These are phyloP conservation scores for Chaetomiaceae sp. DNA, from an alignment of 2,329 filamentous ascomycete genomes.

Conservation along the genomic window DNA sequence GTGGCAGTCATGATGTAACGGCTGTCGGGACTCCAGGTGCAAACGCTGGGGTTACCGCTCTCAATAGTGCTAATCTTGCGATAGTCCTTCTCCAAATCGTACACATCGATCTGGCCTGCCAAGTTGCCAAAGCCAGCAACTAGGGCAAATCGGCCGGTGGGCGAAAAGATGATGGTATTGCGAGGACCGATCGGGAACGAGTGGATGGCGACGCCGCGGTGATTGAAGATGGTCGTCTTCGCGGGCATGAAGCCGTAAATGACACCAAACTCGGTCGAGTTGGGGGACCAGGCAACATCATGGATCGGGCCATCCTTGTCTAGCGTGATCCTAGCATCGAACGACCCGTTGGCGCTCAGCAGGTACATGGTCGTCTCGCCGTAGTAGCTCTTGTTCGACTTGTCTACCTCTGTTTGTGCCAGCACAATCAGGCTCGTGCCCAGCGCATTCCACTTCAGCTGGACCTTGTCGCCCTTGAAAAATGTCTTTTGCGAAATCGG, in stretches of 20 bases:
- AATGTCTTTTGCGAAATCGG: constrained; percentile 97
- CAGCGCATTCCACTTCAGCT: constrained; percentile 94
- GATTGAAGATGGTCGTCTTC: constrained; percentile 97
- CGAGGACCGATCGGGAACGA: constrained; percentile 82
- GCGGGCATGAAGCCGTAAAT: constrained; percentile 99
- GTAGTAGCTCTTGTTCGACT: constrained; percentile 98
- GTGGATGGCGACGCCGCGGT: constrained; percentile 75
- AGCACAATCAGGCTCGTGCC: constrained; percentile 91
- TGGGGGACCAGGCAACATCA: constrained; percentile 97
- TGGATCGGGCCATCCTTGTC: constrained; percentile 96
- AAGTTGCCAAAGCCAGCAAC: constrained; percentile 97
- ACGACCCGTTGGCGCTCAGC: constrained; percentile 82
- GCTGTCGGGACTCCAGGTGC: constrained; percentile 95
- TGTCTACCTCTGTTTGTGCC: constrained; percentile 96
- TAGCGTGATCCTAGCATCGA: constrained; percentile 85
- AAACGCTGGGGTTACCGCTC: constrained; percentile 91
- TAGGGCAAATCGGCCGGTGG: constrained; percentile 85
- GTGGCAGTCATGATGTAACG: constrained; percentile 96
- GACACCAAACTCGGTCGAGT: constrained; percentile 95
- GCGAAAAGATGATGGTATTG: constrained; percentile 94
- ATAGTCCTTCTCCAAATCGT: constrained; percentile 92
- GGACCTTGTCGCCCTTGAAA: constrained; percentile 98
- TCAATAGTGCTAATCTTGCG: constrained; percentile 90
- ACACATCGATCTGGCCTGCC: constrained; percentile 95
- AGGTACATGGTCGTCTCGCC: constrained; percentile 97